Conservation (phyloP, 2,329 filamentous ascomycete genomes). For the Penicillium decumbens region DNA sequence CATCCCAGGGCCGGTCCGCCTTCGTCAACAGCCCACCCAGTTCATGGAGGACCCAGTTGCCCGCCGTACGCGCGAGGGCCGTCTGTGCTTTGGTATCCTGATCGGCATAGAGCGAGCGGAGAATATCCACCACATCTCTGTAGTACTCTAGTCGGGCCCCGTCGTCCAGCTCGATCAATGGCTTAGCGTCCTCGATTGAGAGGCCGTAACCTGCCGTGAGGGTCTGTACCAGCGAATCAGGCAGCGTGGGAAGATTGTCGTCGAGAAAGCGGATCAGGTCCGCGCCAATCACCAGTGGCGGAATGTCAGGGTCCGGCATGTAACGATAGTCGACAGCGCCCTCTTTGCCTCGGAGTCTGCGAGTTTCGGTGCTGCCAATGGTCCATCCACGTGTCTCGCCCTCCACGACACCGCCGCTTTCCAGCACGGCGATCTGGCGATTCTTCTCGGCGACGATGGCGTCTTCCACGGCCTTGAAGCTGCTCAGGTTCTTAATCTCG, state of each 20-base stretch:
- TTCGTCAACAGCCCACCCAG: conserved; percentile 60
- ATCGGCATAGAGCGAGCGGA: conserved; percentile 27
- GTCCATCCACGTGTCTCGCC: conserved; percentile 94
- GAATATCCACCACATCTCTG: conserved; percentile 41
- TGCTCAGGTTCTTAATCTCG: conserved; percentile 96
- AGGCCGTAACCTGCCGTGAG: conserved; percentile 60
- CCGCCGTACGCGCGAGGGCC: conserved; percentile 47
- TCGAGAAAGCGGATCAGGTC: conserved; percentile 64
- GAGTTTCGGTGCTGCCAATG: conserved; percentile 75
- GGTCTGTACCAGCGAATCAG: conserved; percentile 66
- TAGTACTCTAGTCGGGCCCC: conserved; percentile 80
- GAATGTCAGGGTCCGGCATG: conserved; percentile 93
- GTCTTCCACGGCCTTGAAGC: conserved; percentile 91
- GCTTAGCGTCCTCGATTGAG: conserved; percentile 75
- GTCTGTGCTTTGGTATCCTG: conserved; percentile 25
- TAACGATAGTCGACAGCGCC: conserved; percentile 97
- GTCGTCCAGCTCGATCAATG: conserved; percentile 70
- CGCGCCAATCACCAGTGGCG: conserved; percentile 67
- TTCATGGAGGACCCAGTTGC: conserved; percentile 72
- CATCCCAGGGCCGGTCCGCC: conserved; percentile 46
- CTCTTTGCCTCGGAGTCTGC: conserved; percentile 81
- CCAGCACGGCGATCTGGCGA: conserved; percentile 75
- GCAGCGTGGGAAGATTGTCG: conserved; percentile 62
- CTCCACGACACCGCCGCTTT: conserved; percentile 66
- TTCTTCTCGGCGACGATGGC: conserved; percentile 88